phyloP scores from a whole-genome alignment of 805 yeast genomes.

The Metschnikowia arizonensis region DNA sequence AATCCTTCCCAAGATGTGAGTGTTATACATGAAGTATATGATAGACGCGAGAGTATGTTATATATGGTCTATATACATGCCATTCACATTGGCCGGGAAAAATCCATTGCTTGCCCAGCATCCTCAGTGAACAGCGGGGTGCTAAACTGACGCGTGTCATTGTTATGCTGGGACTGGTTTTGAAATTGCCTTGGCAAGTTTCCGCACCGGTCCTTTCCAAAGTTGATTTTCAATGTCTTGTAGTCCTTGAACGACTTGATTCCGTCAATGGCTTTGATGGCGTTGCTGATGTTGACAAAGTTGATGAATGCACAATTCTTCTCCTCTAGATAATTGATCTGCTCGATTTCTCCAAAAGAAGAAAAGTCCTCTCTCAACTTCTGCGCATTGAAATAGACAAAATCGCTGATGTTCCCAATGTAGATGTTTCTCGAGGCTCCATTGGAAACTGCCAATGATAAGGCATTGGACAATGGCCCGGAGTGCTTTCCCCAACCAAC shows the following conservation, averaged over 20 bases:
- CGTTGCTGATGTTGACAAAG: conserved; percentile 82
- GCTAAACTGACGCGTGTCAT: conserved; percentile 1
- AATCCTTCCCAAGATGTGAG: conserved; percentile 34
- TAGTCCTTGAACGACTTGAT: conserved; percentile 68
- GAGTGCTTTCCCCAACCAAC: conserved; percentile 98
- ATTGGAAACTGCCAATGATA: conserved; percentile 83
- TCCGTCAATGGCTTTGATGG: conserved; percentile 89
- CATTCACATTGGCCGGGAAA: not conserved
- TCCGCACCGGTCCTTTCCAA: conserved; percentile 66
- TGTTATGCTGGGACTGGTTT: conserved; percentile 19
- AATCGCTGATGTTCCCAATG: conserved; percentile 62
- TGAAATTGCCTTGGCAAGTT: conserved; percentile 80
- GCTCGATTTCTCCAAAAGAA: conserved; percentile 91
- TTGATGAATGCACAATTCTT: conserved; percentile 88
- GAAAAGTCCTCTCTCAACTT: conserved; percentile 70
- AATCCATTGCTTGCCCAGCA: not conserved
- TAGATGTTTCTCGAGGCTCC: conserved; percentile 95
- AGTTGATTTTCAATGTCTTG: conserved; percentile 62
- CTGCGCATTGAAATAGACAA: conserved; percentile 48
- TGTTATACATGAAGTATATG: too few species aligned
- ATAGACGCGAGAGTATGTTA: conserved; percentile 21
- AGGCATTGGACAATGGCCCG: conserved; percentile 83
- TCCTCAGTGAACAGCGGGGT: not conserved
- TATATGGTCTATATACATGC: conserved; percentile 2
- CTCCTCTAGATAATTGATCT: conserved; percentile 79